These are phyloP conservation scores for Populus deltoides DNA, from an alignment of 345 rosid species.

Conservation along the genomic window DNA sequence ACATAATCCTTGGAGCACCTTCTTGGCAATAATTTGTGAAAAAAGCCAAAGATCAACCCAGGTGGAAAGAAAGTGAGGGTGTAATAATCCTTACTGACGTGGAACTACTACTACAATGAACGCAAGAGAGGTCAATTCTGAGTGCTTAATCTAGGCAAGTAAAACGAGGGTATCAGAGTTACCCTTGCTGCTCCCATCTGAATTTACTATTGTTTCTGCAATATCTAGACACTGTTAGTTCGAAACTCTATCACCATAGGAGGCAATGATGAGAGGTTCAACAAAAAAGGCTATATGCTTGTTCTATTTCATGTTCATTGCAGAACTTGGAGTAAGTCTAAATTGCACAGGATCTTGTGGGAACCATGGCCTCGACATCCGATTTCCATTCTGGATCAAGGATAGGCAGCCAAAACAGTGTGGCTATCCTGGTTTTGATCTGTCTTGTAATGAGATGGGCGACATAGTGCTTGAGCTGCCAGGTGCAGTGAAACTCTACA, in stretches of 20 bases:
- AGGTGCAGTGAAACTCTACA: background rate
- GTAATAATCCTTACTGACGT: too few relatives aligned
- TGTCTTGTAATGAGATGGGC: constrained; percentile 2
- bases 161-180: background rate
- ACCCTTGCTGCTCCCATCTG: background rate
- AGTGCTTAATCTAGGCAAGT: too few relatives aligned
- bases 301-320: background rate
- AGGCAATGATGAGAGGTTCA: background rate
- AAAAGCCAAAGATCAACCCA: too few relatives aligned
- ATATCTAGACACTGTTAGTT: too few relatives aligned
- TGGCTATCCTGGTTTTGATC: constrained; percentile 2
- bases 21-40: too few relatives aligned
- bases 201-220: background rate
- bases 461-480: constrained; percentile 7
- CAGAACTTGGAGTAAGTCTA: background rate
- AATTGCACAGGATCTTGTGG: background rate
- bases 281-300: background rate
- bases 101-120: too few relatives aligned
- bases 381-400: constrained; percentile 15
- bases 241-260: background rate
- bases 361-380: background rate
- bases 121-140: too few relatives aligned
- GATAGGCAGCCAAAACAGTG: constrained; percentile 5
- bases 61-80: too few relatives aligned
- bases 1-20: too few relatives aligned